These are phyloP conservation scores for Mycena belliarum DNA, from an alignment of 768 basidiomycete genomes.

Conservation along the genomic window DNA sequence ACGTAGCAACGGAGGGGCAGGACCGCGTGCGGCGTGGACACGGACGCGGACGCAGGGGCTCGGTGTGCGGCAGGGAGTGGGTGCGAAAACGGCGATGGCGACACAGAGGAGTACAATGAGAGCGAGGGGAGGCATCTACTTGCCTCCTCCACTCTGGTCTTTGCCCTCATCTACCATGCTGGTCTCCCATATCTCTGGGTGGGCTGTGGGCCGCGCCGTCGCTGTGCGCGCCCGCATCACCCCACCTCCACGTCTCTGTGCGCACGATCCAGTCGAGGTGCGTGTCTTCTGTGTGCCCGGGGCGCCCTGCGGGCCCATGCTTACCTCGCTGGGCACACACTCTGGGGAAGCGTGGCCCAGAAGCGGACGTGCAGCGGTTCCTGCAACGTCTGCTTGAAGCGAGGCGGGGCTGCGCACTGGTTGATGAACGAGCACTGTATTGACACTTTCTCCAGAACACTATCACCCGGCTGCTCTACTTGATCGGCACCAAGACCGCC, in stretches of 20 bases:
- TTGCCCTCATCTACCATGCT: slow-evolving; percentile 31
- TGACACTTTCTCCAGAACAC: slow-evolving; percentile 66
- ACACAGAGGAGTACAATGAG: too few relatives aligned
- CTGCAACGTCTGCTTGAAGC: not conserved
- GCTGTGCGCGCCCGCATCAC: slow-evolving; percentile 47
- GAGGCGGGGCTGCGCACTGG: not conserved
- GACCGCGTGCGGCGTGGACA: too few relatives aligned
- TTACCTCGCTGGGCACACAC: too few relatives aligned
- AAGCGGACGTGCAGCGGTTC: not conserved
- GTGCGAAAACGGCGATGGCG: too few relatives aligned
- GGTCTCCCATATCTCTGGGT: slow-evolving; percentile 35
- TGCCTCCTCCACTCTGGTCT: too few relatives aligned
- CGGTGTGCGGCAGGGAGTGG: too few relatives aligned
- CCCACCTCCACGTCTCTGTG: slow-evolving; percentile 33
- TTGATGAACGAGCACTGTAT: not conserved
- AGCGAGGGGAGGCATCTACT: too few relatives aligned
- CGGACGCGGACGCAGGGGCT: too few relatives aligned
- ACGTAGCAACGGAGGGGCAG: too few relatives aligned
- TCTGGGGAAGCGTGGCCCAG: too few relatives aligned
- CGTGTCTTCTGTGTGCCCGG: slow-evolving; percentile 30
- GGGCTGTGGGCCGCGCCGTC: slow-evolving; percentile 46
- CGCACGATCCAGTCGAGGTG: slow-evolving; percentile 61
- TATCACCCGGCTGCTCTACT: slow-evolving; percentile 94
- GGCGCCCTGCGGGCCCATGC: too few relatives aligned
- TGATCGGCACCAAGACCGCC: slow-evolving; percentile 94